phyloP scores from a whole-genome alignment of 495 filamentous ascomycete genomes.

The Xylaria palmicola region DNA sequence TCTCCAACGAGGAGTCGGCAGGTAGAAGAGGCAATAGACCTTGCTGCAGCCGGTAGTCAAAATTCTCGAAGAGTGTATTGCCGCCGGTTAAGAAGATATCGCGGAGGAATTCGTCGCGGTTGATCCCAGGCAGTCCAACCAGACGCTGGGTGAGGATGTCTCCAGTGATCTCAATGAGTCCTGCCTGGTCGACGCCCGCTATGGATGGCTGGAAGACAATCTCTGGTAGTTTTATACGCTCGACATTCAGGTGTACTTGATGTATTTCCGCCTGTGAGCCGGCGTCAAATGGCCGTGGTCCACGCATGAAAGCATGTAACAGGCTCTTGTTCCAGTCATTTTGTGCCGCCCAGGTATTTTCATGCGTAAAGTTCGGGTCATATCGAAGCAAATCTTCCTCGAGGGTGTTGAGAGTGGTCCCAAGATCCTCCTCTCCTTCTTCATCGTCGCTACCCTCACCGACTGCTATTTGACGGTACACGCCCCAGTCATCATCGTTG shows the following conservation, averaged over 20 bases:
- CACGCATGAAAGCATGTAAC: conserved; percentile 84
- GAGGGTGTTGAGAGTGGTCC: conserved; percentile 63
- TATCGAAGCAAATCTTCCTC: conserved; percentile 83
- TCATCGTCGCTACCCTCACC: conserved; percentile 68
- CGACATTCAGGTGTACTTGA: conserved; percentile 93
- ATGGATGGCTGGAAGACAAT: conserved; percentile 91
- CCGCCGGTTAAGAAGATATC: conserved; percentile 95
- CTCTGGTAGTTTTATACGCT: conserved; percentile 94
- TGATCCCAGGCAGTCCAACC: conserved; percentile 46
- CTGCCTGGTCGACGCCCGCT: conserved; percentile 92
- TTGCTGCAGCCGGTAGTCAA: conserved; percentile 75
- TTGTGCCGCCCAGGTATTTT: conserved; percentile 87
- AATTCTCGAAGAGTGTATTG: conserved; percentile 81
- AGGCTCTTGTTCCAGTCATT: conserved; percentile 90
- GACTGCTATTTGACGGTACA: conserved; percentile 87
- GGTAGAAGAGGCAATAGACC: conserved; percentile 74
- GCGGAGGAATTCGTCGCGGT: conserved; percentile 64
- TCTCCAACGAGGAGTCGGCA: conserved; percentile 58
- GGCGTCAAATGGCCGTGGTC: conserved; percentile 80
- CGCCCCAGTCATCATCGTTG: conserved; percentile 96
- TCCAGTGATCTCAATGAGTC: conserved; percentile 83
- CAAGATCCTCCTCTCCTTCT: conserved; percentile 89
- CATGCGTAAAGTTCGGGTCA: conserved; percentile 84
- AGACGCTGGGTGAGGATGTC: conserved; percentile 82
- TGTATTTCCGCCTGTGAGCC: conserved; percentile 77